These are phyloP conservation scores for Magnaporthiopsis incrustans DNA, from an alignment of 2,329 filamentous ascomycete genomes.

Conservation along the genomic window DNA sequence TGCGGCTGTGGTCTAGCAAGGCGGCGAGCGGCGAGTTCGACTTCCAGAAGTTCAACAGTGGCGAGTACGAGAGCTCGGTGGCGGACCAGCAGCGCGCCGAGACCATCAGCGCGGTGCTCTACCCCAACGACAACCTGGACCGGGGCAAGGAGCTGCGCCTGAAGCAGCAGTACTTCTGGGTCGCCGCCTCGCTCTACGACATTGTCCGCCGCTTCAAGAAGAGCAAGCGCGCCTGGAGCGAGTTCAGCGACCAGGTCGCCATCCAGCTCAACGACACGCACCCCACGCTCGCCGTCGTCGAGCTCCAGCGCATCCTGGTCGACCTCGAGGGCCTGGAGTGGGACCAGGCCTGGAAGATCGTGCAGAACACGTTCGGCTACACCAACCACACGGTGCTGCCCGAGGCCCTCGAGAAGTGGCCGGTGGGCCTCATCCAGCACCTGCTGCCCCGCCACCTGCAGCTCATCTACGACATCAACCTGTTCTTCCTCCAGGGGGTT, in stretches of 20 bases:
- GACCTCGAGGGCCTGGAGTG: slow-evolving; percentile 88
- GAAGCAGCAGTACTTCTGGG: slow-evolving; percentile 99
- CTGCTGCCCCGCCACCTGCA: slow-evolving; percentile 89
- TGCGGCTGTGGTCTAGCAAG: slow-evolving; percentile 96
- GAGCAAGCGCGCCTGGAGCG: slow-evolving; percentile 79
- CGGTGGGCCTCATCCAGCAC: slow-evolving; percentile 84
- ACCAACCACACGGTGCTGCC: slow-evolving; percentile 98
- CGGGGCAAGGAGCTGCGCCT: slow-evolving; percentile 92
- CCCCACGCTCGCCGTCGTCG: slow-evolving; percentile 90
- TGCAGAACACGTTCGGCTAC: slow-evolving; percentile 77
- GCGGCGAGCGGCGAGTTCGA: slow-evolving; percentile 96
- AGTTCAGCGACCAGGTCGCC: slow-evolving; percentile 90
- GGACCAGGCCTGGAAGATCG: slow-evolving; percentile 85
- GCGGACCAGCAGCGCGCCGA: slow-evolving; percentile 98
- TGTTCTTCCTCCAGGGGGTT: slow-evolving; percentile 84
- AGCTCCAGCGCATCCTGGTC: slow-evolving; percentile 85
- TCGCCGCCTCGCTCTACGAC: slow-evolving; percentile 89
- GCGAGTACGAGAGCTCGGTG: slow-evolving; percentile 95
- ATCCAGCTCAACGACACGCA: slow-evolving; percentile 99
- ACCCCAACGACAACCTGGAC: slow-evolving; percentile 96
- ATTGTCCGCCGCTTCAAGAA: slow-evolving; percentile 99
- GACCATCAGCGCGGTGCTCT: slow-evolving; percentile 94
- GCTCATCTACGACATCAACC: slow-evolving; percentile 97
- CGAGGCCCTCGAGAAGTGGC: slow-evolving; percentile 97
- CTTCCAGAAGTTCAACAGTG: slow-evolving; percentile 98